A percentile compares a stretch with the other conserved stretches of the same genome.
phyloP scores from a whole-genome alignment of 495 filamentous ascomycete species.

The Aspergillus mulundensis region DNA sequence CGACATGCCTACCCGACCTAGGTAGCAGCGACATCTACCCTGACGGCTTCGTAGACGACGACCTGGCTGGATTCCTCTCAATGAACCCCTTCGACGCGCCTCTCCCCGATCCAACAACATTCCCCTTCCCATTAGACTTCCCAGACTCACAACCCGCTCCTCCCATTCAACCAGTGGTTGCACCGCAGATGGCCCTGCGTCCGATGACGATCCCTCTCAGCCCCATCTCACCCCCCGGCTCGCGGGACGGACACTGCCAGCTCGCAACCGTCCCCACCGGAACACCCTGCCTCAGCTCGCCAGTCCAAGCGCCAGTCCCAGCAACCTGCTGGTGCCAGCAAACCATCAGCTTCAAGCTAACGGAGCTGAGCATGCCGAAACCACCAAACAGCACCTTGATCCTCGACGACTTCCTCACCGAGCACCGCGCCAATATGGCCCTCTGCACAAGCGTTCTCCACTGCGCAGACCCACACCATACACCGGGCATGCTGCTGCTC shows the following conservation, averaged over 20 bases:
- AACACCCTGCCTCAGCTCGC: too few species aligned
- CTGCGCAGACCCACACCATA: background rate
- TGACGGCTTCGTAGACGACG: background rate
- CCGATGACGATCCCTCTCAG: background rate
- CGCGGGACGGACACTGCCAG: background rate
- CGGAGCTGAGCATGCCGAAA: background rate
- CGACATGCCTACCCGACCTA: background rate
- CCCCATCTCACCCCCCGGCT: background rate
- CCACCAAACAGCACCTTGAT: background rate
- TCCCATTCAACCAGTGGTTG: background rate
- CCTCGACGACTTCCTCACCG: conserved; percentile 2
- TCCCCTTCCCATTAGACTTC: background rate
- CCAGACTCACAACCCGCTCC: background rate
- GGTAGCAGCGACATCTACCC: background rate
- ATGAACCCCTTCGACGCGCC: background rate
- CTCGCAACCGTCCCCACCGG: too few species aligned
- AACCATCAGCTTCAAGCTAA: background rate
- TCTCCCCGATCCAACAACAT: background rate
- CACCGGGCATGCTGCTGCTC: background rate
- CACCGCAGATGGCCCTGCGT: background rate
- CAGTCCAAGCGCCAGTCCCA: background rate
- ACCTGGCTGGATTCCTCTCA: background rate
- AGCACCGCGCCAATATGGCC: conserved; percentile 5
- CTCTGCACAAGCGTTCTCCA: conserved; percentile 6
- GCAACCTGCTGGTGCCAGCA: background rate